These are phyloP conservation scores for Sphagnum fallax DNA, from an alignment of 228 moss, liverwort and hornwort genomes.

Conservation along the genomic window DNA sequence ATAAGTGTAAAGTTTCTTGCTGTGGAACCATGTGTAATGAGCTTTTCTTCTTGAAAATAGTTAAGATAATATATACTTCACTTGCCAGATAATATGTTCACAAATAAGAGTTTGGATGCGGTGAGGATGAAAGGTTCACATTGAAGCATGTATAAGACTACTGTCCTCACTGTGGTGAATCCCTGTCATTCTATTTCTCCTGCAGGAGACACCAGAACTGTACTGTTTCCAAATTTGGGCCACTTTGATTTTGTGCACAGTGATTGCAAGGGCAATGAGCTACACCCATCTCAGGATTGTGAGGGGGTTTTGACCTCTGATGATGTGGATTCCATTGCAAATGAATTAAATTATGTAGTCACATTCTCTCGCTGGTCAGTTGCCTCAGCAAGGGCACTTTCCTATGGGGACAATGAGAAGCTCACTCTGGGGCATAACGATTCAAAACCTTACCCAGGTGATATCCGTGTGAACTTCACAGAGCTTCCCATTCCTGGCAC, in stretches of 20 bases:
- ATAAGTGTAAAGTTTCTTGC: no score
- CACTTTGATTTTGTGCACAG: constrained; percentile 42
- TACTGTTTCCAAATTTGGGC: constrained; percentile 12
- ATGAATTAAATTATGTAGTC: neutral
- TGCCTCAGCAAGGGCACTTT: constrained; percentile 23
- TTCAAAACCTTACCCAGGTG: constrained; percentile 38
- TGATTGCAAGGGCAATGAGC: constrained; percentile 18
- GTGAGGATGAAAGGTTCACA: no score
- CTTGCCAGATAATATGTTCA: no score
- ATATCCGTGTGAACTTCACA: constrained; percentile 32
- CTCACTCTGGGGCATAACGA: constrained; percentile 34
- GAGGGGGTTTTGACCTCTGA: constrained; percentile 1
- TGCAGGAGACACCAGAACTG: constrained; percentile 25
- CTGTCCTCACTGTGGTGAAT: no score
- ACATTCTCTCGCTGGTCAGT: constrained; percentile 6
- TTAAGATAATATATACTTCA: no score
- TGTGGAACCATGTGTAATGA: no score
- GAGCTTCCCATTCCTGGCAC: constrained; percentile 23
- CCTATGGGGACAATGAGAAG: constrained; percentile 35
- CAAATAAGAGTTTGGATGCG: no score
- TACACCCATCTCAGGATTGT: neutral
- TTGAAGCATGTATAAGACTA: no score
- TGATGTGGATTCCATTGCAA: neutral
- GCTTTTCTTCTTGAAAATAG: no score
- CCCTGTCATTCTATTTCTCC: neutral